Evolutionary conservation across 2,329 filamentous ascomycete species (phyloP), one percentile per base, ranked within the genome.

Genomic region (Aureobasidium mangrovei): DNA sequence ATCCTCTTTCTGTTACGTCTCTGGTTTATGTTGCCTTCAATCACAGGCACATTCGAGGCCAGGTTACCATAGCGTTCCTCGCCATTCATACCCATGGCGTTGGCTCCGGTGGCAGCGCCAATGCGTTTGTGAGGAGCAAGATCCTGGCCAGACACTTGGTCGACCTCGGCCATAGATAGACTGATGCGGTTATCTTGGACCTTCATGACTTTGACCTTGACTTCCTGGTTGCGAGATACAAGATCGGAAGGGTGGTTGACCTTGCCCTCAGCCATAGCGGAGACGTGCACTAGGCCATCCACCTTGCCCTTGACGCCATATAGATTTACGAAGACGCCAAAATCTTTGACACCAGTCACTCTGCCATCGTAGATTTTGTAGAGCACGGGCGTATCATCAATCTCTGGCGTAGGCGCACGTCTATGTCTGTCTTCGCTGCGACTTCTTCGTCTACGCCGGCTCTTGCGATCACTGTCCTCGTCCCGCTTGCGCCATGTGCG

Each of bases 131-230:
- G 83, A 0, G 91, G 89, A 31, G 85, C 82, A 38, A 95, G 73
- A 64, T 98, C 93, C 64, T 82, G 80, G 4, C 93, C 93, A 3
- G 87, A 91, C 31, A 81, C 79, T 68, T 98, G 93, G 62, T 98
- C 91, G 12, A 96, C 91, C 58, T 96, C 91, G 65, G 95, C 95
- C 91, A 98, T 96, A 0, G 91, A 95, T 4, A 98, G 73, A 0
- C 90, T 91, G 63, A 97, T 84, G 29, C 88, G 80, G 52, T 77
- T 82, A 3, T 86, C 85, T 64, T 97, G 87, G 52, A 95, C 84
- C 65, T 87, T 95, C 63, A 86, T 77, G 27, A 98, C 85, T 69
- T 98, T 98, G 62, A 97, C 88, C 68, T 93, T 95, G 53, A 98
- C 89, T 1, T 81, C 74, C 66, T 97, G 91, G 4, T 86, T 88